Percentiles rank a stretch among this genome's conserved stretches.
These are phyloP conservation scores for Salix viminalis DNA, from an alignment of 345 rosid genomes.

Conservation along the genomic window DNA sequence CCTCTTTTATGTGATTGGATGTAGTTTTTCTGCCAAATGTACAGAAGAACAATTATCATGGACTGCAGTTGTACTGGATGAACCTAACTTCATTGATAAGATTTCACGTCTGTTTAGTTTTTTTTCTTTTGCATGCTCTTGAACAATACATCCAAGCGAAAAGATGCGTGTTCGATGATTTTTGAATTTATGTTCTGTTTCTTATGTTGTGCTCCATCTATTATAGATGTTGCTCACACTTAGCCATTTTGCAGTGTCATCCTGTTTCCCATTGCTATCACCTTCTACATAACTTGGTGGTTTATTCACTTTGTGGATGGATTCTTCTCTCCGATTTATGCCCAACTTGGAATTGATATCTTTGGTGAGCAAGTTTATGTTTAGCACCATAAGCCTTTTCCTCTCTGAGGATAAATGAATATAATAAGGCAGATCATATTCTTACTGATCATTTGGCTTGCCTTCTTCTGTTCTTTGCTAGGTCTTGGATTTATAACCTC, in stretches of 20 bases:
- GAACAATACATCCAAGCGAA: neutral
- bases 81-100: neutral
- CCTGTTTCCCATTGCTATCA: conserved; percentile 86
- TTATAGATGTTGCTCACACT: conserved; percentile 20
- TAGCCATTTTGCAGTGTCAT: conserved; percentile 69
- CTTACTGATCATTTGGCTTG: conserved; percentile 15
- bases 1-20: neutral
- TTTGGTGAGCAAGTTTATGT: conserved; percentile 55
- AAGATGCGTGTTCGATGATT: neutral
- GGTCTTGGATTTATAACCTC: conserved; percentile 97
- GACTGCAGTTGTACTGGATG: neutral
- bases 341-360: conserved; percentile 84
- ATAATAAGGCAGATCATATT: neutral
- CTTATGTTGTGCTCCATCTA: conserved; percentile 8
- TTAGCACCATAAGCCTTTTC: neutral
- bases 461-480: conserved; percentile 22
- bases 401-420: neutral
- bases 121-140: neutral
- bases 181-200: neutral
- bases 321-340: conserved; percentile 93
- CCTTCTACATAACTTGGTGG: conserved; percentile 99
- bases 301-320: conserved; percentile 98
- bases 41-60: neutral
- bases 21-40: neutral
- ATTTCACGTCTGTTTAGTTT: neutral